Base-by-base conservation (phyloP, 768 basidiomycete species). In the Amanita brunnescens region DNA sequence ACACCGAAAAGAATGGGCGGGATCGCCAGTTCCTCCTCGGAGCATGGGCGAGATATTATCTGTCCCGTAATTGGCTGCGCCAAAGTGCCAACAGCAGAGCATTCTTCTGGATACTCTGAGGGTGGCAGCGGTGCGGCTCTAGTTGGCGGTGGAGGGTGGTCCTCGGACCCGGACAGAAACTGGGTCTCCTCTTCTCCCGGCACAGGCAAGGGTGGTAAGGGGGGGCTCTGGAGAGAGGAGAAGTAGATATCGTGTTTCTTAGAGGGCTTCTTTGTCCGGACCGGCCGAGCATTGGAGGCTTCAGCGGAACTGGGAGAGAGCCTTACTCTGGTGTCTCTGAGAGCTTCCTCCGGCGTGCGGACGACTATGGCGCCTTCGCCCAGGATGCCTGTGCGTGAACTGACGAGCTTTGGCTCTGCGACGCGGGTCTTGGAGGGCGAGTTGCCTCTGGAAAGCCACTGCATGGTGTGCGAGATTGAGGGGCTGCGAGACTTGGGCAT, bases 351-450 rank as follows among this genome's bases (percentile, higher is more conserved):
- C 6, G 89, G 89, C 0, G 89, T 91, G 51, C 82, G 73, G 33
- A 91, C 88, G 26, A 91, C 70, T 1, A 74, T 83, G 12, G 88
- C 88, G 35, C 88, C 87, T 16, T 76, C 62, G n/a, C 85, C 87
- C 16, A 87, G 75, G 2, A 69, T 64, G 2, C 79, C 79, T 38
- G 65, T 71, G 39, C 70, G 67, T 26, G 67, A 67, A 34, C 68
- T 67, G n/a, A 65, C 62, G 39, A 70, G 63, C 59, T 73, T 75
- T n/a, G 72, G 70, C 50, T 77, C 74, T 1, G 72, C 67, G 6
- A 74, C 66, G 43, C 61, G 67, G 9, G 66, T 60, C 56, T 70
- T 73, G 30, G 67, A 64, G 10, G 67, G 61, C 8, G 60, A 57
- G 0, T 69, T 64, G 21, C 51, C 64, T 50, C 76, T 70, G 24